These are phyloP conservation scores for Lipomyces yarrowii DNA, from an alignment of 1,139 yeast genomes.

Conservation along the genomic window DNA sequence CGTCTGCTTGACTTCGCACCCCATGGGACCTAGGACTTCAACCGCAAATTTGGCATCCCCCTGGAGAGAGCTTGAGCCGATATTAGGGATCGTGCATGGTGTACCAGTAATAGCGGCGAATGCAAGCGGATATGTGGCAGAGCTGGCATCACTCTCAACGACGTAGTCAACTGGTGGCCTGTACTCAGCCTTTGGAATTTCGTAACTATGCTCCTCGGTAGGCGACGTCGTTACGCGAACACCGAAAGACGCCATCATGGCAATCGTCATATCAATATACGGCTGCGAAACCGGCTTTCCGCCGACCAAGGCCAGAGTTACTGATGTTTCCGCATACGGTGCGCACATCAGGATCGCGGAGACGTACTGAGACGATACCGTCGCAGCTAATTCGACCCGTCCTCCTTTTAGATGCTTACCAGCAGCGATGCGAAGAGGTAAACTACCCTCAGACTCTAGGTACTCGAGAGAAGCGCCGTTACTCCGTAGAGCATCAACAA, in stretches of 20 bases:
- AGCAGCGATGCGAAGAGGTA: slow-evolving; percentile 76
- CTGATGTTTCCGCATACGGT: slow-evolving; percentile 89
- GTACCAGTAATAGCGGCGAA: slow-evolving; percentile 98
- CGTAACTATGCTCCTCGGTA: slow-evolving; percentile 79
- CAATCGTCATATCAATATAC: slow-evolving; percentile 95
- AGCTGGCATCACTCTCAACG: slow-evolving; percentile 97
- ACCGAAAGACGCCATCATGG: slow-evolving; percentile 93
- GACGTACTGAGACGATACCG: slow-evolving; percentile 95
- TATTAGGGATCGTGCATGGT: slow-evolving; percentile 89
- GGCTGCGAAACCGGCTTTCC: slow-evolving; percentile 96
- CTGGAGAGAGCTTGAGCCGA: slow-evolving; percentile 88
- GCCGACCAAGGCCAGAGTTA: slow-evolving; percentile 84
- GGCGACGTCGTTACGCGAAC: slow-evolving; percentile 70
- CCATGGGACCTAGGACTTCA: slow-evolving; percentile 93
- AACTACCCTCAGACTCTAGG: slow-evolving; percentile 73
- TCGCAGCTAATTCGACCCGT: slow-evolving; percentile 88
- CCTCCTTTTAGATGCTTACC: slow-evolving; percentile 85
- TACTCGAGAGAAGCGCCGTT: slow-evolving; percentile 80
- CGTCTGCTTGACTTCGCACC: slow-evolving; percentile 84
- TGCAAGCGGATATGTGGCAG: slow-evolving; percentile 97
- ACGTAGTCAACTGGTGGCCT: slow-evolving; percentile 80
- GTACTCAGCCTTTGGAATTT: slow-evolving; percentile 83
- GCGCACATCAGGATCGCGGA: slow-evolving; percentile 97
- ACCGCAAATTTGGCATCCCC: slow-evolving; percentile 98
- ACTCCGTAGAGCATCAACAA: slow-evolving; percentile 82